Base-by-base conservation (phyloP, 495 filamentous ascomycete genomes). In the Aspergillus campestris region DNA sequence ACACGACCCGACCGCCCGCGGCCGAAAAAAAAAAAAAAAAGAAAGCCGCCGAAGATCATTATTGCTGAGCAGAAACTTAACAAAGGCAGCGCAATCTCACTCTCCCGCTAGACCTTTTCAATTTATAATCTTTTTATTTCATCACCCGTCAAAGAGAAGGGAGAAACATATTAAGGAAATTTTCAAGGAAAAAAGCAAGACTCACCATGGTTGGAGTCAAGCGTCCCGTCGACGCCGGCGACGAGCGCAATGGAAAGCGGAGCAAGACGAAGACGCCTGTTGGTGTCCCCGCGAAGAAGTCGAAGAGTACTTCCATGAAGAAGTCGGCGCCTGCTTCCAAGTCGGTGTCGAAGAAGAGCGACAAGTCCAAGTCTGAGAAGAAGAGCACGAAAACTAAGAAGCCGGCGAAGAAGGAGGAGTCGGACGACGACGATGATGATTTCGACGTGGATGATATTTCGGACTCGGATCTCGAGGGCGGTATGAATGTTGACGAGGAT, bases 161-260 rank as follows among this genome's bases (percentile, higher is more conserved):
- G 18, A 24, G 18, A 24, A 24, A 24, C 1, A 24, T 1, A 24
- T n/a, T n/a, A 24, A 24, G 18, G 8, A 15, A 35, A 10, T 12
- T 51, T 14, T 34, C 28, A 30, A 24, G 40, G 38, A 8, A 47
- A 34, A 12, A 48, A 42, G 39, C 13, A 38, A 37, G 44, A 44
- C 31, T 52, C 39, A 61, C 30, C 14, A 72, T 73, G 70, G 62
- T 65, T 47, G 70, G 70, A 52, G 50, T 70, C 6, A 73, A 73
- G 52, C 67, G 70, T 44, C 52, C 52, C 7, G 67, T 71, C 44
- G 70, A 71, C 35, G 41, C 56, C 45, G 57, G 57, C 29, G 67
- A 71, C 35, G 67, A 70, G 44, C 65, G 67, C 60, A 66, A 70
- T 62, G 70, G 70, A 49, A 73, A 73, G 57, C 63, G 70, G 34